Evolutionary conservation across 805 yeast genomes (phyloP).

Genomic region (Nakazawaea siamensis): DNA sequence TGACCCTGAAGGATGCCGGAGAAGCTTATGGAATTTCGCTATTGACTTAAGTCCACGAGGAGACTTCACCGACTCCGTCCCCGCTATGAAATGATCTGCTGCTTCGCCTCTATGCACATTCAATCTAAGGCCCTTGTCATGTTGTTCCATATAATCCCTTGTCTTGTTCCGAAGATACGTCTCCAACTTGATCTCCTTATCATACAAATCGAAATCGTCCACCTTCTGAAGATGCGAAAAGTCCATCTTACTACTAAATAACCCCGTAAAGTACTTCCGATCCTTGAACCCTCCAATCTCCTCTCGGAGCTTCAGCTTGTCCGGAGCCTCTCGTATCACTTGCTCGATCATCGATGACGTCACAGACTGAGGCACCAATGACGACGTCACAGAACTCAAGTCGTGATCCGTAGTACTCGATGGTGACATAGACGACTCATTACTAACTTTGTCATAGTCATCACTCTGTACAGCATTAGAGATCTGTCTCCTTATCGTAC

Average conservation of each 20-base stretch:
- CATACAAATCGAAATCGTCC: conserved; percentile 23
- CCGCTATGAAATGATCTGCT: conserved; percentile 4
- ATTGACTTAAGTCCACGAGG: too few species aligned
- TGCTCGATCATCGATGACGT: conserved; percentile 2
- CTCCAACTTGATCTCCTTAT: conserved; percentile 17
- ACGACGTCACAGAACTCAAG: too few species aligned
- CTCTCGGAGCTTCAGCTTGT: conserved; percentile 4
- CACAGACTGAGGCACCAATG: conserved; percentile 2
- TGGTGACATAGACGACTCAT: too few species aligned
- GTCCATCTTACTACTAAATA: conserved; percentile 16
- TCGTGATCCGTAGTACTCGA: too few species aligned
- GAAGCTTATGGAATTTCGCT: too few species aligned
- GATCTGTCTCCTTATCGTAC: too few species aligned
- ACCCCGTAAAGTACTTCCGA: conserved; percentile 14
- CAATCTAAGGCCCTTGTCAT: background rate
- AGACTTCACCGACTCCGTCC: conserved; percentile 1
- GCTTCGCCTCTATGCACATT: conserved; percentile 4
- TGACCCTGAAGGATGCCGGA: too few species aligned
- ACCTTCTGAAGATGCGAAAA: background rate
- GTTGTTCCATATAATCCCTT: conserved; percentile 5
- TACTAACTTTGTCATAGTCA: too few species aligned
- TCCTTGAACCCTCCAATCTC: conserved; percentile 7
- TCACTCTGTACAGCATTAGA: too few species aligned
- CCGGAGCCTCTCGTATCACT: background rate
- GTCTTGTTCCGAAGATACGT: conserved; percentile 16